Evolutionary conservation across 2,329 filamentous ascomycete species (phyloP), one percentile per base, ranked within the genome.

Genomic region (Cladosporium austrohemisphaericum): DNA sequence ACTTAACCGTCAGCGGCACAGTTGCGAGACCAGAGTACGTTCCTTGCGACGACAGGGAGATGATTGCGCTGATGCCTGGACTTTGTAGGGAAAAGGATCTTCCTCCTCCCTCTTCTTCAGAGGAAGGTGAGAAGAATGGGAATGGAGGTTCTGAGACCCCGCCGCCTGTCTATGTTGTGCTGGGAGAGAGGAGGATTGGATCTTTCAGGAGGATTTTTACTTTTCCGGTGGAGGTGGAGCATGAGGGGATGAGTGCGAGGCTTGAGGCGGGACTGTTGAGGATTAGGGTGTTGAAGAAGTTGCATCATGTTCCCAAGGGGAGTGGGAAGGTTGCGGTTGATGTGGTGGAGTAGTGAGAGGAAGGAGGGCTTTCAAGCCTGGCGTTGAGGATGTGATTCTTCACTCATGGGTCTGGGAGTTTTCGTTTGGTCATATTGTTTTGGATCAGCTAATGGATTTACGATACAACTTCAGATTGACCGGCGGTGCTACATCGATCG

Each of bases 201-300:
- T 41, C 46, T 14, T 55, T 57, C 38, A 37, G 52, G 4, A 33
- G 55, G 13, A 32, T 41, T 11, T 55, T 55, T 31, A 38, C 25
- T 26, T 52, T 57, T 16, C 53, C 51, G 4, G 45, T 55, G 19
- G 53, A 55, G 16, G 49, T 52, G 11, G 55, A 57, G 13, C 38
- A 45, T 25, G 46, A 54, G 18, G 49, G 28, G 20, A 32, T 51
- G 40, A 40, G 16, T 11, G 49, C 49, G 32, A 44, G 35, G 41
- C 28, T 51, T 10, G 49, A 51, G 19, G 49, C 32, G 19, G 49
- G 49, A 18, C 10, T 51, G 18, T 20, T 51, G 16, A 41, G 25
- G n/a, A 32, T 55, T 4, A 44, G 36, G 22, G 32, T 55, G 31
- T 49, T 52, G 13, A 57, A 55, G 47, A 41, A 47, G 31, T 18